phyloP scores from a whole-genome alignment of 1,284 basidiomycete genomes.

The Ceratobasidium papillatum region DNA sequence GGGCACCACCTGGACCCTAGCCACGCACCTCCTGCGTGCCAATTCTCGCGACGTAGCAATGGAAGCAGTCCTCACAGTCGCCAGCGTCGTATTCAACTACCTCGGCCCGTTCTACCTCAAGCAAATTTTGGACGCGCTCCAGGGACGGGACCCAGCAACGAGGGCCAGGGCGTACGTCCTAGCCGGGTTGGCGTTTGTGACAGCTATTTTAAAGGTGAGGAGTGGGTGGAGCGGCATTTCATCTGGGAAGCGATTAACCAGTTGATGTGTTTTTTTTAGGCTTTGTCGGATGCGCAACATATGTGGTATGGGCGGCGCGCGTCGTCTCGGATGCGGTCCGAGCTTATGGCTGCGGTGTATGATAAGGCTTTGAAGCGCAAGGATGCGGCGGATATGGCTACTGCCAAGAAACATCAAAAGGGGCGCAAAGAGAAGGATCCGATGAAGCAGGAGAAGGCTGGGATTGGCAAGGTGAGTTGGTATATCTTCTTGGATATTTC shows the following conservation, averaged over 20 bases:
- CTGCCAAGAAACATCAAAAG: conserved; percentile 45
- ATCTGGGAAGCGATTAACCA: conserved; percentile 15
- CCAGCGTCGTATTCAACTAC: conserved; percentile 75
- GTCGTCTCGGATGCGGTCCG: conserved; percentile 70
- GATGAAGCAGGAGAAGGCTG: conserved; percentile 51
- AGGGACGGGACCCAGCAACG: conserved; percentile 54
- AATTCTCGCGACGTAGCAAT: conserved; percentile 79
- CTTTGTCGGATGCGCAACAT: conserved; percentile 77
- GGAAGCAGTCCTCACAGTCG: conserved; percentile 71
- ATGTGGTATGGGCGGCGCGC: conserved; percentile 82
- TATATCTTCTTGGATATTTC: conserved; percentile 55
- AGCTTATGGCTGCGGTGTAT: conserved; percentile 85
- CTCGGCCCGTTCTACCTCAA: conserved; percentile 67
- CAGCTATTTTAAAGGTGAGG: conserved; percentile 61
- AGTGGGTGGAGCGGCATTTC: too few relatives aligned
- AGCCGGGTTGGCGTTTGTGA: conserved; percentile 70
- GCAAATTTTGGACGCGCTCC: conserved; percentile 52
- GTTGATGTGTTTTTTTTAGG: conserved; percentile 48
- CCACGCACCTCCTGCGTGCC: conserved; percentile 67
- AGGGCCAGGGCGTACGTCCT: conserved; percentile 74
- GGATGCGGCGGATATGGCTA: conserved; percentile 62
- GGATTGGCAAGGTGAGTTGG: conserved; percentile 55
- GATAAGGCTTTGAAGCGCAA: conserved; percentile 88
- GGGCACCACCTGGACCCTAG: conserved; percentile 43
- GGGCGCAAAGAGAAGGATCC: conserved; percentile 53